phyloP scores from a whole-genome alignment of 768 basidiomycete species.

The Gelatoporia subvermispora region DNA sequence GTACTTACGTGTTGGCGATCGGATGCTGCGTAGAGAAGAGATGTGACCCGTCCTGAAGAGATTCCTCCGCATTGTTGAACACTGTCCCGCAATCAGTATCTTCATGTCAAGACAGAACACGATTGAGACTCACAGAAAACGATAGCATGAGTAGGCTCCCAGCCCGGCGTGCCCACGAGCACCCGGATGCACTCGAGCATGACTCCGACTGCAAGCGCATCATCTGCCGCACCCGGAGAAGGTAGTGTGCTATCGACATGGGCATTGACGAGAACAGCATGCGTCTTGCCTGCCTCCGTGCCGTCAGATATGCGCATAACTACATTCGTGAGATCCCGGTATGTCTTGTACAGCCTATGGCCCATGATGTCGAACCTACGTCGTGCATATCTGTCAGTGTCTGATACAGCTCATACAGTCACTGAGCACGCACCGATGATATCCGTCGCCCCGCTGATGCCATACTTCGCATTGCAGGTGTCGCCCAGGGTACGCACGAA shows the following conservation, averaged over 20 bases:
- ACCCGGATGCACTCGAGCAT: conserved; percentile 90
- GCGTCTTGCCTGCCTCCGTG: conserved; percentile 63
- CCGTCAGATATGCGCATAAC: conserved; percentile 82
- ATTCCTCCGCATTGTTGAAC: conserved; percentile 95
- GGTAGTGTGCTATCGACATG: conserved; percentile 91
- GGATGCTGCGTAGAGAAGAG: conserved; percentile 89
- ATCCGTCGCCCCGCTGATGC: conserved; percentile 85
- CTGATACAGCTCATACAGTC: background rate
- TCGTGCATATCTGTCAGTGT: background rate
- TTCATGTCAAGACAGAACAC: background rate
- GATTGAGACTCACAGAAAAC: conserved; percentile 64
- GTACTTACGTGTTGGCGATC: conserved; percentile 57
- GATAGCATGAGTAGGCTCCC: conserved; percentile 71
- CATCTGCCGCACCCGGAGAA: conserved; percentile 85
- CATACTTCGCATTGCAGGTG: conserved; percentile 89
- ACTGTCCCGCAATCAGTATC: conserved; percentile 40
- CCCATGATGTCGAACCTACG: conserved; percentile 89
- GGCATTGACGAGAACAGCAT: conserved; percentile 82
- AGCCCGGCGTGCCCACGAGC: conserved; percentile 57
- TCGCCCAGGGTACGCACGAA: conserved; percentile 27
- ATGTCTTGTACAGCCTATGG: conserved; percentile 79
- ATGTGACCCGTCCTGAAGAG: conserved; percentile 91
- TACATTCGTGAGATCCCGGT: conserved; percentile 84
- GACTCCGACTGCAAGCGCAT: conserved; percentile 81
- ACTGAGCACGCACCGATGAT: conserved; percentile 61